Evolutionary conservation across 371 early-diverging fungal genomes (phyloP).

Genomic region (Parasitella parasitica): DNA sequence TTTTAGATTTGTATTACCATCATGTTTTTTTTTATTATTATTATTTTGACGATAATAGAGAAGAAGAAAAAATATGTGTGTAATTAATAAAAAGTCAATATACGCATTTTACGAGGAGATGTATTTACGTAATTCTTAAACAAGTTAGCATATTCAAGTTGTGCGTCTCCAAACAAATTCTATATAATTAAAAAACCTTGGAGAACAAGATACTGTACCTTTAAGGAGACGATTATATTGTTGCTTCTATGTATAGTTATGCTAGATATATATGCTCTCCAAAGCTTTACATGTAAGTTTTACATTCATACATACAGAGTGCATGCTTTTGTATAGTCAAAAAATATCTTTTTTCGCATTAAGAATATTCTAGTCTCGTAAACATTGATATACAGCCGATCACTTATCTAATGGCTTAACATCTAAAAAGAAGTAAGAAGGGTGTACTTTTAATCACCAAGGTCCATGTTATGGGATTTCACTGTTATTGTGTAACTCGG

Average conservation of each 20-base stretch:
- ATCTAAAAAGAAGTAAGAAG: not conserved
- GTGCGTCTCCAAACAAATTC: not conserved
- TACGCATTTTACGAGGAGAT: not conserved
- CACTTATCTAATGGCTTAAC: not conserved
- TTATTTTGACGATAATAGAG: not conserved
- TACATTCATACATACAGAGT: too few species aligned
- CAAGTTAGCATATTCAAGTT: not conserved
- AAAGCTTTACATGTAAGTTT: too few species aligned
- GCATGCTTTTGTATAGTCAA: too few species aligned
- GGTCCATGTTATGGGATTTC: not conserved
- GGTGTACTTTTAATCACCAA: not conserved
- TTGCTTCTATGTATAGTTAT: not conserved
- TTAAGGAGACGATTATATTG: not conserved
- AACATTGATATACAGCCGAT: not conserved
- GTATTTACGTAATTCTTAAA: not conserved
- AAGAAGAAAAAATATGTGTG: not conserved
- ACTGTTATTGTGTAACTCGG: not conserved
- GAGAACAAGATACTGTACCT: not conserved
- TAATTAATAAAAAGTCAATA: not conserved
- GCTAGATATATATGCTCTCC: not conserved
- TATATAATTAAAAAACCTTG: not conserved
- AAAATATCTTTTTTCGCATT: not conserved
- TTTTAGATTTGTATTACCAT: not conserved
- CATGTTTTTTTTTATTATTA: not conserved
- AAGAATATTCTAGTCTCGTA: not conserved